Evolutionary conservation across 805 yeast genomes (phyloP).

Genomic region (Pichia kluyveri): DNA sequence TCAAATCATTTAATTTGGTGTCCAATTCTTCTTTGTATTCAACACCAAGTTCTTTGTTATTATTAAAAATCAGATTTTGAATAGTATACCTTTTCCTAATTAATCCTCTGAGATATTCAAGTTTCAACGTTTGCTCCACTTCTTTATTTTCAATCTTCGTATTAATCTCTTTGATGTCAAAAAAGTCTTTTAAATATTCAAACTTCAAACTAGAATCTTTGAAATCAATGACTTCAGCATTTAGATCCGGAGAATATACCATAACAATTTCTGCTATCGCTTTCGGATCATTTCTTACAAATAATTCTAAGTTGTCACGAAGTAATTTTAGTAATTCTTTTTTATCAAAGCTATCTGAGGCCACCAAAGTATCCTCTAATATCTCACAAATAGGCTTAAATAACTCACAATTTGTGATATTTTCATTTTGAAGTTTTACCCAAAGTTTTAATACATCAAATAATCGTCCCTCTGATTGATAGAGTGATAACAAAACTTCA

Average conservation of each 20-base stretch:
- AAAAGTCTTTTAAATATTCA: slow-evolving; percentile 27
- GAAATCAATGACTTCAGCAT: slow-evolving; percentile 27
- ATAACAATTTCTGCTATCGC: slow-evolving; percentile 31
- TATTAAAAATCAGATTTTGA: too few species aligned
- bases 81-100: not conserved
- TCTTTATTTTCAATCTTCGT: slow-evolving; percentile 17
- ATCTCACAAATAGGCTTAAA: slow-evolving; percentile 24
- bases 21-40: not conserved
- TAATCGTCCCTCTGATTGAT: slow-evolving; percentile 42
- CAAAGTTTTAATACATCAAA: slow-evolving; percentile 48
- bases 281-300: slow-evolving; percentile 23
- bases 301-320: slow-evolving; percentile 21
- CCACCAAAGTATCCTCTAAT: slow-evolving; percentile 18
- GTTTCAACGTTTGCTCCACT: slow-evolving; percentile 14
- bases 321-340: slow-evolving; percentile 21
- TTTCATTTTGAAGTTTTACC: slow-evolving; percentile 24
- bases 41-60: not conserved
- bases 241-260: slow-evolving; percentile 30
- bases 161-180: slow-evolving; percentile 15
- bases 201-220: slow-evolving; percentile 21
- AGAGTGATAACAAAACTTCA: slow-evolving; percentile 50
- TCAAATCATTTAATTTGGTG: too few species aligned
- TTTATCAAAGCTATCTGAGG: slow-evolving; percentile 11
- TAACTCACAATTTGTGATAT: not conserved
- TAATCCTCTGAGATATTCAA: slow-evolving; percentile 8